Percentiles rank a stretch among this genome's conserved stretches.
phyloP scores from a whole-genome alignment of 164 flowering plant species.

The Sedum album region DNA sequence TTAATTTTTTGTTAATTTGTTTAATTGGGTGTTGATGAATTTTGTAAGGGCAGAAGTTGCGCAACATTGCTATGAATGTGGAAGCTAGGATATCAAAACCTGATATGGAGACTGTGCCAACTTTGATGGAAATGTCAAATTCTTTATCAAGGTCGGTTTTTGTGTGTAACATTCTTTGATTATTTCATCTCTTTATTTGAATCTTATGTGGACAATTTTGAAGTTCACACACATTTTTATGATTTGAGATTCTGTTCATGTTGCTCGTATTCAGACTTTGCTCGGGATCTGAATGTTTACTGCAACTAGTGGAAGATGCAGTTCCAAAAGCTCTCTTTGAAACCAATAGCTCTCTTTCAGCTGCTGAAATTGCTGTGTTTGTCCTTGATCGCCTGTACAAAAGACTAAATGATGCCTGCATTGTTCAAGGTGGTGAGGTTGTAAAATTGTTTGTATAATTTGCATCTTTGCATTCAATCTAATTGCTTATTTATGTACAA shows the following conservation, averaged over 20 bases:
- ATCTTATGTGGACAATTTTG: neutral
- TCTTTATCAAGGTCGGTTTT: slow-evolving; percentile 57
- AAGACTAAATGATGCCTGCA: slow-evolving; percentile 78
- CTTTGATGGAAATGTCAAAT: slow-evolving; percentile 59
- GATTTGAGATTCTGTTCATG: neutral
- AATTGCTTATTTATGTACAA: slow-evolving; percentile 3
- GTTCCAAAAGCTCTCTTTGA: slow-evolving; percentile 52
- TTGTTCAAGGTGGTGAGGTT: slow-evolving; percentile 96
- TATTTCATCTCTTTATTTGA: neutral
- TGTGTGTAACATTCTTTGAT: neutral
- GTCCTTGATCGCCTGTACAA: slow-evolving; percentile 68
- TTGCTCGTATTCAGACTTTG: slow-evolving; percentile 48
- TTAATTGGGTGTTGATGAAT: neutral
- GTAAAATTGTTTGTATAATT: slow-evolving; percentile 11
- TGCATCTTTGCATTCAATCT: neutral
- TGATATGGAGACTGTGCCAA: slow-evolving; percentile 29
- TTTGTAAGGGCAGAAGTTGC: slow-evolving; percentile 44
- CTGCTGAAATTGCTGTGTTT: slow-evolving; percentile 70
- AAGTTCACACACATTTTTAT: neutral
- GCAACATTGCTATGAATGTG: slow-evolving; percentile 60
- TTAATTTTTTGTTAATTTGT: too few species aligned
- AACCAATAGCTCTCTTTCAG: slow-evolving; percentile 30
- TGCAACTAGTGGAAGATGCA: slow-evolving; percentile 66
- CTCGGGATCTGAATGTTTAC: slow-evolving; percentile 74
- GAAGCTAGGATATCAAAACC: slow-evolving; percentile 43